Evolutionary conservation across 1,284 basidiomycete genomes (phyloP).

Genomic region (Pholiota adiposa): DNA sequence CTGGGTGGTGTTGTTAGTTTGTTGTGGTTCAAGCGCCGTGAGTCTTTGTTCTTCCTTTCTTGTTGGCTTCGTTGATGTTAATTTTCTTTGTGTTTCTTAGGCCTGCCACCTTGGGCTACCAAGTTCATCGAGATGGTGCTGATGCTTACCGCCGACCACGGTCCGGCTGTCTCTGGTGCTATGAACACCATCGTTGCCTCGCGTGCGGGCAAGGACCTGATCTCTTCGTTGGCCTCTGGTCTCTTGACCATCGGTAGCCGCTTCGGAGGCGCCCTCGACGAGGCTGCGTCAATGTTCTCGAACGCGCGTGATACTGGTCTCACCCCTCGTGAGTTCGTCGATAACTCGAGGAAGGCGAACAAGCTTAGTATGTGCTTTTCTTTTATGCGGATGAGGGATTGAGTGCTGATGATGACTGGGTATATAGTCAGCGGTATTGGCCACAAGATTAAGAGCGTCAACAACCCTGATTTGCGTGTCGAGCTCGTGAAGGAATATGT

Average conservation of each 20-base stretch:
- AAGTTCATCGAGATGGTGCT: constrained; percentile 99
- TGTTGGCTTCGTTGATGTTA: constrained; percentile 4
- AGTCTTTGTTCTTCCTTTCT: constrained; percentile 18
- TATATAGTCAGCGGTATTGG: constrained; percentile 91
- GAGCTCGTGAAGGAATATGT: constrained; percentile 99
- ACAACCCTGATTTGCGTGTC: constrained; percentile 96
- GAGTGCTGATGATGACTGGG: constrained; percentile 3
- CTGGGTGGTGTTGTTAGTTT: constrained; percentile 96
- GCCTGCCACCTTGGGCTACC: constrained; percentile 80
- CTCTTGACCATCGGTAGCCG: constrained; percentile 97
- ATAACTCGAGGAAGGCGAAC: constrained; percentile 94
- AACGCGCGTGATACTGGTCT: constrained; percentile 88
- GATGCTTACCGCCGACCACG: constrained; percentile 98
- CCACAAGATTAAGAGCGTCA: constrained; percentile 99
- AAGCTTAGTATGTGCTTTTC: constrained; percentile 82
- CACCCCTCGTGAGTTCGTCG: constrained; percentile 97
- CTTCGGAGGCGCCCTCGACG: constrained; percentile 99
- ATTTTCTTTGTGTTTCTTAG: constrained; percentile 27
- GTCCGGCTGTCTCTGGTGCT: constrained; percentile 94
- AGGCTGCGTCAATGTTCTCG: constrained; percentile 96
- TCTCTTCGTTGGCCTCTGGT: constrained; percentile 96
- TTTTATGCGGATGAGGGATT: neutral
- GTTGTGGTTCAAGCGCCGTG: constrained; percentile 97
- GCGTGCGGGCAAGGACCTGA: constrained; percentile 98
- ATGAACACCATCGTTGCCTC: constrained; percentile 99